Evolutionary conservation across 2,329 filamentous ascomycete species (phyloP), one percentile per base, ranked within the genome.

Genomic region (Penicillium sp.): DNA sequence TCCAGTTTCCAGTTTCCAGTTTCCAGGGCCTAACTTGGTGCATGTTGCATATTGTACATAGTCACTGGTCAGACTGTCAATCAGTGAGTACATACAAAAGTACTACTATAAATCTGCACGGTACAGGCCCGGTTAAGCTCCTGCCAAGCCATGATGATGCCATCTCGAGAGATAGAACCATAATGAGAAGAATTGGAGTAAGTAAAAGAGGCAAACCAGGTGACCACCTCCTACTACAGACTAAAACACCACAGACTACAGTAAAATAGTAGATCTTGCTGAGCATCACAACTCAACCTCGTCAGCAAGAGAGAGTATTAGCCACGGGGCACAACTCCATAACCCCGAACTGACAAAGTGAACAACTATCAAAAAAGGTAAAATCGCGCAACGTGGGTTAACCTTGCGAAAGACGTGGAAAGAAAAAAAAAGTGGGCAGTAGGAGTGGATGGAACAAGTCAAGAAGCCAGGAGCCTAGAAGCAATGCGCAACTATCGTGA

Each of bases 121-220:
- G 26, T 49, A 28, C 49, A 53, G 10, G 30, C 49, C 30, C 30
- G 51, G 22, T 37, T 60, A 57, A 60, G 58, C 53, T 60, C 42
- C 51, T 37, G 63, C 63, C 58, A 65, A 61, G 60, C 50, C 56
- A 33, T 53, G 53, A 51, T 28, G 26, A 49, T 49, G 45, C 45
- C 24, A 30, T 49, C 26, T 49, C 26, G 45, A 49, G 44, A 47
- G 0, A 17, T 15, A 47, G 22, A 17, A 26, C 44, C 24, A 24
- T 12, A 26, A 47, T 15, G 22, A 47, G 24, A 13, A 24, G 19
- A 47, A 30, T 49, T 30, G 45, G 45, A 49, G 17, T 22, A 22
- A 22, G 17, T 10, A 7, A 17, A 12, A 4, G 2, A 15, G 45
- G 17, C 17, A 47, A 26, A 47, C 44, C 44, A 28, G 44, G 44